A percentile compares a stretch with the other conserved stretches of the same genome.
Conservation (phyloP, 169 alveolate genomes). For the Plasmodium cynomolgi region DNA sequence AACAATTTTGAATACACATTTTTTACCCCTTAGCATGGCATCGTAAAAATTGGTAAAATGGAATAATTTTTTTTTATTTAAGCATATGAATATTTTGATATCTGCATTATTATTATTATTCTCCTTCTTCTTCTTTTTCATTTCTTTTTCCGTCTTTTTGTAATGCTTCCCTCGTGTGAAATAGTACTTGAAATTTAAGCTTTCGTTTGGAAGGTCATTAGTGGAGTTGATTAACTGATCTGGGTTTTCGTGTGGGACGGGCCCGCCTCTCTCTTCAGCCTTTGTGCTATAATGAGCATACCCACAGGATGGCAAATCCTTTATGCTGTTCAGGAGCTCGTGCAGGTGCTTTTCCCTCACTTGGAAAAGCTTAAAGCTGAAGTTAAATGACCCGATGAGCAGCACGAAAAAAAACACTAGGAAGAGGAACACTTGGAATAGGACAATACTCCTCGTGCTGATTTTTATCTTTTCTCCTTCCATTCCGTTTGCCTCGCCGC, state of each 20-base stretch:
- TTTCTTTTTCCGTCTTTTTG: slow-evolving; percentile 1
- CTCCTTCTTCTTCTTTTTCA: neutral
- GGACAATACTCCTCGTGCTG: slow-evolving; percentile 26
- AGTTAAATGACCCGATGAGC: slow-evolving; percentile 71
- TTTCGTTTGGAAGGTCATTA: neutral
- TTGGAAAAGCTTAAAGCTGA: slow-evolving; percentile 65
- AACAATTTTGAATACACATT: slow-evolving; percentile 8
- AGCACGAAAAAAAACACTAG: slow-evolving; percentile 54
- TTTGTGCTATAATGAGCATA: neutral
- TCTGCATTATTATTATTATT: neutral
- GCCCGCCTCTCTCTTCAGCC: neutral
- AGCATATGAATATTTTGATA: slow-evolving; percentile 67
- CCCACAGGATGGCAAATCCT: slow-evolving; percentile 12
- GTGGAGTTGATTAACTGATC: slow-evolving; percentile 10
- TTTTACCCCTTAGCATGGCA: slow-evolving; percentile 13
- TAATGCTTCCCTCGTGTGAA: slow-evolving; percentile 65
- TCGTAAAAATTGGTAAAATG: slow-evolving; percentile 9
- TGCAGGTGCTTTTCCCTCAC: slow-evolving; percentile 70
- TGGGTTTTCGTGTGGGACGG: neutral
- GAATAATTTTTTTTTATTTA: slow-evolving; percentile 34
- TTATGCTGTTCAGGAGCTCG: slow-evolving; percentile 35
- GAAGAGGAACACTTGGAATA: slow-evolving; percentile 53
- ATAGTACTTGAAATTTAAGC: slow-evolving; percentile 56
- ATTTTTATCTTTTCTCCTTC: slow-evolving; percentile 7
- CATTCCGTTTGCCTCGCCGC: neutral